Base-by-base conservation (phyloP, 352 stramenopile genomes). In the Phytophthora nicotianae region DNA sequence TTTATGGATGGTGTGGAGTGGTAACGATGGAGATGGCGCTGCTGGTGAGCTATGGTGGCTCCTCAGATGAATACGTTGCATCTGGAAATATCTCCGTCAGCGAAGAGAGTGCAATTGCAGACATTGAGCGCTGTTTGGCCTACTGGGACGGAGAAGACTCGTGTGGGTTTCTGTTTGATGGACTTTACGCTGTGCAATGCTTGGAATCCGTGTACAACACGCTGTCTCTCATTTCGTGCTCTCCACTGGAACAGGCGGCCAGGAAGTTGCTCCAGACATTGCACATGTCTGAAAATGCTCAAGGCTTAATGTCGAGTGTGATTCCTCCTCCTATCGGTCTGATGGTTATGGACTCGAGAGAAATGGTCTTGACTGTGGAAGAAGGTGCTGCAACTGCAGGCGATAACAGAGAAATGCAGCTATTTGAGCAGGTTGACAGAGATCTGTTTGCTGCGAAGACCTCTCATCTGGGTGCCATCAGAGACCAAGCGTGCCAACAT, bases 1-100 rank as follows among this genome's bases (percentile, higher is more conserved):
- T 79, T 7, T 79, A 77, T 51, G 83, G 75, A 19, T 92, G 81
- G 83, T 70, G 77, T 42, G 81, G 83, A 4, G 70, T 90, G 6
- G 54, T 90, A 24, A 59, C 62, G 4, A 77, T 89, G 66, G 83
- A 92, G 53, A 70, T 89, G 55, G 23, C 58, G 48, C 47, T 86
- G 2, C 46, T 79, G 19, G 38, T 21, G 6, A 82, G 73, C 40
- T 88, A 88, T 54, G 62, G 47, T 43, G 51, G 40, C 5, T 35
- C 42, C 2, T 49, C 45, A 32, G 29, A 55, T 37, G 13, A 17
- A 24, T 32, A 43, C 42, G 16, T 32, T 41, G 24, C 6, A 43
- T 10, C 7, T 57, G 51, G 11, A n/a, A 37, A 68, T 33, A 19
- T 57, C 10, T 53, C 26, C 4, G 54, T 79, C 11, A 70, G 21